Base-by-base conservation (phyloP, 2,329 filamentous ascomycete genomes). In the Xylariaceae sp. region DNA sequence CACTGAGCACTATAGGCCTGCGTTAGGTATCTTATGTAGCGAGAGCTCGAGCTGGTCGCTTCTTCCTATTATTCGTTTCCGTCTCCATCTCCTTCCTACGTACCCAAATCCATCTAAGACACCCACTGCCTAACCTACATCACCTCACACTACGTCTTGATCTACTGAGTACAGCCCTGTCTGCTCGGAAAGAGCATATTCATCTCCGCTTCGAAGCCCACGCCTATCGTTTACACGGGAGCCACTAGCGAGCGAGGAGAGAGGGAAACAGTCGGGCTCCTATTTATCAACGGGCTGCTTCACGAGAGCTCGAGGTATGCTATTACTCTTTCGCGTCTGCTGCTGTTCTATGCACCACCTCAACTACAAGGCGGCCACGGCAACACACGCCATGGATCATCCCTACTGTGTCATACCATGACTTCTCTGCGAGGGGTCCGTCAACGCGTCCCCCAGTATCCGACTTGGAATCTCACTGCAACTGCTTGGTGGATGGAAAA, bases 261-360 rank as follows among this genome's bases (percentile, higher is more conserved):
- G 37, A 54, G 39, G 30, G 40, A 22, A 51, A 49, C 47, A 48
- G 36, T 44, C 52, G 48, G 47, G 49, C 40, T 51, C 52, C 48
- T 49, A 50, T 54, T 50, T n/a, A 57, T 46, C 53, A 40, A 55
- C 57, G 52, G 52, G 57, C 49, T 58, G 52, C 52, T 50, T 44
- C 57, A 56, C 57, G 30, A 53, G 43, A 53, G 47, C 57, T 58
- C 50, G 57, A 59, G 57, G 57, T 59, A 59, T 59, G 57, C 57
- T 53, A 58, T 52, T 42, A 39, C 47, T 53, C 43, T 57, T 42
- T 49, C 30, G 51, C 36, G 46, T 53, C 49, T 55, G 37, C 51
- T 56, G 53, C 47, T 53, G 18, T 54, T 51, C 43, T 21, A 22
- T 30, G 21, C 41, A 48, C 53, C 43, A 56, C 42, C 32, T 16